phyloP scores from a whole-genome alignment of 495 filamentous ascomycete genomes.

The Parachaetomium inaequale region DNA sequence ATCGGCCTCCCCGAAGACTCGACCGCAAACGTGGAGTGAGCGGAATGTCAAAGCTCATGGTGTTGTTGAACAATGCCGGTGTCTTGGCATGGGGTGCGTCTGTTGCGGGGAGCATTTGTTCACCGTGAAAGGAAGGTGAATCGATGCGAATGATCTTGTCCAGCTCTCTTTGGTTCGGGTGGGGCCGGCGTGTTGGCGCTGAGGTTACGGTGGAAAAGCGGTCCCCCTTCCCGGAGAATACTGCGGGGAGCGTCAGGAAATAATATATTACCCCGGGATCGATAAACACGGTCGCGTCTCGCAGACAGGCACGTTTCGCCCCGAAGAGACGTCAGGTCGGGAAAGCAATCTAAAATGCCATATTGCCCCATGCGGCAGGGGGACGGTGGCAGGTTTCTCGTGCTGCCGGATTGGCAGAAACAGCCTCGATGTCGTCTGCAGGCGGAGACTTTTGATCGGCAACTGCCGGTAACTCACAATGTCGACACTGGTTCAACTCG shows the following conservation, averaged over 20 bases:
- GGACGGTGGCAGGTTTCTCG: neutral
- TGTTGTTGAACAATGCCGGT: slow-evolving; percentile 28
- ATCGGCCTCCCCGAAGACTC: slow-evolving; percentile 10
- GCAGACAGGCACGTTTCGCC: slow-evolving; percentile 13
- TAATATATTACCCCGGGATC: slow-evolving; percentile 33
- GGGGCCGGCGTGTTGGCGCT: slow-evolving; percentile 1
- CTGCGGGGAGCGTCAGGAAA: slow-evolving; percentile 21
- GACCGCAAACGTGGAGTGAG: neutral
- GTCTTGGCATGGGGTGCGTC: slow-evolving; percentile 27
- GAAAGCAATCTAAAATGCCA: slow-evolving; percentile 26
- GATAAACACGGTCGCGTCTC: slow-evolving; percentile 20
- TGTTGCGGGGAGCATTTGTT: slow-evolving; percentile 15
- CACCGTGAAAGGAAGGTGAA: slow-evolving; percentile 34
- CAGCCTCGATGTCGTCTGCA: slow-evolving; percentile 21
- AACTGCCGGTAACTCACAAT: slow-evolving; percentile 27
- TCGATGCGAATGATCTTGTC: slow-evolving; percentile 15
- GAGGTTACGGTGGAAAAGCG: slow-evolving; percentile 31
- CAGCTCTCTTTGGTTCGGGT: slow-evolving; percentile 15
- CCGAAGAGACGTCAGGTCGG: slow-evolving; percentile 11
- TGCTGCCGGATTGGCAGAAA: slow-evolving; percentile 5
- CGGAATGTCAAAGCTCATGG: slow-evolving; percentile 11
- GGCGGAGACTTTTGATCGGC: slow-evolving; percentile 32
- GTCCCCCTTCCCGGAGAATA: slow-evolving; percentile 32
- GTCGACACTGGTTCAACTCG: neutral
- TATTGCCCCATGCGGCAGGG: slow-evolving; percentile 25